Evolutionary conservation across 2,329 filamentous ascomycete genomes (phyloP), one percentile per base, ranked within the genome.

Genomic region (Fusarium tupiense): DNA sequence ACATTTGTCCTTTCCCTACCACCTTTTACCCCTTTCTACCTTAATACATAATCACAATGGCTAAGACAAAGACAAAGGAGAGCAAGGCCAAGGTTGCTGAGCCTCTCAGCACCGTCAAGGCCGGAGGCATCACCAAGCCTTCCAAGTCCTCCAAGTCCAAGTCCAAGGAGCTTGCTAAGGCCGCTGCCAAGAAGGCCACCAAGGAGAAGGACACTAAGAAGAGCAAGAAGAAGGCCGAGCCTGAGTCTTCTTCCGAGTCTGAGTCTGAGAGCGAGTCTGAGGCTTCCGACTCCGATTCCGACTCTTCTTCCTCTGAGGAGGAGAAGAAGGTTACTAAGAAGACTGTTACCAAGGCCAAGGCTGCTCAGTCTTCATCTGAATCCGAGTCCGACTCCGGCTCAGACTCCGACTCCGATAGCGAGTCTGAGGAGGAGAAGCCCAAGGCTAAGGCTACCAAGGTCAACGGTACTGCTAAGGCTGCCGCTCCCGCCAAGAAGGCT

Each of bases 101-200:
- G 80, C 81, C 85, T 71, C 80, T 86, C 77, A 83, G 85, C 79
- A 81, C 84, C 77, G 90, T 91, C 83, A 94, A 93, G 87, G 88
- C 87, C 77, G 91, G 87, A 76, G 89, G 89, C 75, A 87, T 93
- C 79, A 89, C 88, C 85, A 95, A 94, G 87, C 81, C 91, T 61
- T 86, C 89, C 87, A 82, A 91, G 65, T 86, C 89, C 74, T 84
- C 90, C 80, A 92, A 91, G 84, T 84, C 87, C 70, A 92, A 92
- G 86, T 88, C 90, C 78, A 93, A 93, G 87, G 87, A 91, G 74
- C 81, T 89, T 29, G 90, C 90, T 77, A 93, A 93, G 88, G 85
- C 87, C 69, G 85, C 88, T 67, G 81, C 85, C 76, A 89, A 90
- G 83, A 85, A 86, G 75, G 78, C 85, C 61, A 84, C 84, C 78